Evolutionary conservation across 371 early-diverging fungal genomes (phyloP), one percentile per base, ranked within the genome.

Genomic region (Saksenaea vasiformis): DNA sequence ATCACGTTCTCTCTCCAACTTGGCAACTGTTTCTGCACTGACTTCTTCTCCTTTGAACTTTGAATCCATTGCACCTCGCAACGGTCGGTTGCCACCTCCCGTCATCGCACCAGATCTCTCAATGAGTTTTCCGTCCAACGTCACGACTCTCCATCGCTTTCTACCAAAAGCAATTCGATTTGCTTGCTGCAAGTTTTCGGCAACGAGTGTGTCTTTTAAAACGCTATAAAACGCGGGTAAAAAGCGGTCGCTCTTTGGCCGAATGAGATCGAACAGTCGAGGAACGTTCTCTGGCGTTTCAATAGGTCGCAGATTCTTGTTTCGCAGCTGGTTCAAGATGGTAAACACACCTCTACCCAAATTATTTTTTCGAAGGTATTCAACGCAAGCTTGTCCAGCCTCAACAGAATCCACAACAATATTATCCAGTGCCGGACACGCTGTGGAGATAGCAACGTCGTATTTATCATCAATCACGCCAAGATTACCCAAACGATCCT

Each of bases 21-120:
- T 67, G 10, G 83, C 85, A 10, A 91, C 73, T 14, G 74, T 72
- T 31, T 87, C 87, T 7, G 87, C 82, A 28, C 84, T 83, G 11
- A 84, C 86, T 37, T 74, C 89, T 13, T 88, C 84, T 5, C 76
- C 75, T 17, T 77, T 79, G 54, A 91, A 90, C 17, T 78, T 87
- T 8, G 92, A 91, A 72, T 90, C 86, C 97, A 96, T 97, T 19
- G 91, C 94, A 13, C 97, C 97, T 15, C 85, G 88, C 35, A 70
- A 73, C 2, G 78, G 83, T 35, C 77, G 78, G 27, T 85, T 91
- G 17, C 95, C 96, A 66, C 99, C 99, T 69, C 99, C 99, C 17
- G 92, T 90, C 98, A 99, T 98, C 7, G 99, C 92, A 68, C 99
- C 99, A 0, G 94, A 91, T 34, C 86, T 88, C 61, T 99, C 99